phyloP scores from a whole-genome alignment of 495 filamentous ascomycete genomes.

The Hypoxylon fragiforme region DNA sequence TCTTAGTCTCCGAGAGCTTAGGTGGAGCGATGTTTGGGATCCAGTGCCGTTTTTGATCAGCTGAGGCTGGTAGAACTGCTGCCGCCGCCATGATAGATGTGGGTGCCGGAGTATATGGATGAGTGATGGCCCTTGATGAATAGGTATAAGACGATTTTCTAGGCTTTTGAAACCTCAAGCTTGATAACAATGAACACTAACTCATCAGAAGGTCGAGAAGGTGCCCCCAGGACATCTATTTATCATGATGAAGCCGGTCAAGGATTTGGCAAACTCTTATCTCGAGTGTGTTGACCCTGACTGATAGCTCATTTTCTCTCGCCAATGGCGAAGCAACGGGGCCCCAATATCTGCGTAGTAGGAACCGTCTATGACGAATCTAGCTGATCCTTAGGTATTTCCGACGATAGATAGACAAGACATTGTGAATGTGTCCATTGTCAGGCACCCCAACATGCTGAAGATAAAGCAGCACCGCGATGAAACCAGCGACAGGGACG shows the following conservation, averaged over 20 bases:
- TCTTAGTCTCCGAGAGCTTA: conserved; percentile 5
- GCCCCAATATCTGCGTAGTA: conserved; percentile 13
- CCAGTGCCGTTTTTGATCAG: conserved; percentile 16
- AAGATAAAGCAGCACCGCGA: conserved; percentile 29
- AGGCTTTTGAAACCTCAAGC: too few relatives aligned
- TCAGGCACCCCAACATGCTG: conserved; percentile 6
- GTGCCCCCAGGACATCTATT: conserved; percentile 13
- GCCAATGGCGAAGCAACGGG: conserved; percentile 23
- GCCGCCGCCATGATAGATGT: conserved; percentile 27
- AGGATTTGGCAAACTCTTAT: conserved; percentile 18
- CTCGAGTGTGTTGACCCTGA: conserved; percentile 9
- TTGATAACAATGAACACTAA: too few relatives aligned
- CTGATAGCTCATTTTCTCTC: conserved; percentile 15
- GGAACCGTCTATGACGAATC: conserved; percentile 25
- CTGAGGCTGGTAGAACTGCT: conserved; percentile 17
- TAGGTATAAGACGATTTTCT: too few relatives aligned
- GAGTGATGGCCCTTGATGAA: background rate
- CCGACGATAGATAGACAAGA: conserved; percentile 30
- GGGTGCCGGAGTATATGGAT: conserved; percentile 1
- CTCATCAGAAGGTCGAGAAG: too few relatives aligned
- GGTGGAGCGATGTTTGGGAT: conserved; percentile 31
- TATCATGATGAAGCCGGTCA: conserved; percentile 22
- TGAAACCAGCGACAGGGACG: conserved; percentile 23
- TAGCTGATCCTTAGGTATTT: conserved; percentile 22
- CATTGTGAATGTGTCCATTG: conserved; percentile 17